phyloP scores from a whole-genome alignment of 169 alveolate species.

The Eimeria praecox region DNA sequence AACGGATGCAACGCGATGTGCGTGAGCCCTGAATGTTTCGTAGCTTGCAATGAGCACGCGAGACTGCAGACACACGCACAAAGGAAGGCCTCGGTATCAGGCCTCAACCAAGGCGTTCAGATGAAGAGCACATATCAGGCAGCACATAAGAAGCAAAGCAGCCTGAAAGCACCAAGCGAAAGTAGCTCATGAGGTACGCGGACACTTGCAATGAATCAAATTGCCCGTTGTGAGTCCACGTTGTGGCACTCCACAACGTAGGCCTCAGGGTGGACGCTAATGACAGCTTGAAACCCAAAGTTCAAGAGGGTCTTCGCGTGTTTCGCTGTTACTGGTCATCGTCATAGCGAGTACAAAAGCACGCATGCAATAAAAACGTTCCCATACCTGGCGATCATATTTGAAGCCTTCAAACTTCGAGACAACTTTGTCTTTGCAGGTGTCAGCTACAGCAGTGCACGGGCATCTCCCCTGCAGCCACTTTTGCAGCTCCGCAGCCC shows the following conservation, averaged over 20 bases:
- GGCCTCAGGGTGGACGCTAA: background rate
- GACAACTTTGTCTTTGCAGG: slow-evolving; percentile 92
- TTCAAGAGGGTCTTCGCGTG: background rate
- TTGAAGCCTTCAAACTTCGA: slow-evolving; percentile 94
- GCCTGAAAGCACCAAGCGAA: background rate
- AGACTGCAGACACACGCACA: slow-evolving; percentile 75
- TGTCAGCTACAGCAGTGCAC: slow-evolving; percentile 93
- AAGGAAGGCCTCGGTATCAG: background rate
- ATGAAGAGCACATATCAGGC: background rate
- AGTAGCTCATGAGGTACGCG: background rate
- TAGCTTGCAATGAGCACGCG: slow-evolving; percentile 94
- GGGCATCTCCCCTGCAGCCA: slow-evolving; percentile 95
- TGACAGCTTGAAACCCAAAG: background rate
- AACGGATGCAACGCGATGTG: slow-evolving; percentile 90
- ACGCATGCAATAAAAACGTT: background rate
- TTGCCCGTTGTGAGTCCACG: background rate
- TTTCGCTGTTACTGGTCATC: background rate
- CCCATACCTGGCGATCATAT: slow-evolving; percentile 87
- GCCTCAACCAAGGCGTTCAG: background rate
- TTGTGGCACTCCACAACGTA: background rate
- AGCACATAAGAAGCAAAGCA: no score
- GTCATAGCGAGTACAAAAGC: background rate
- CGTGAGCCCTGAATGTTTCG: slow-evolving; percentile 95
- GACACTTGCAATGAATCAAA: background rate
- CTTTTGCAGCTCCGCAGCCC: slow-evolving; percentile 96